Evolutionary conservation across 2,329 filamentous ascomycete genomes (phyloP).

Genomic region (Pseudogymnoascus pannorum): DNA sequence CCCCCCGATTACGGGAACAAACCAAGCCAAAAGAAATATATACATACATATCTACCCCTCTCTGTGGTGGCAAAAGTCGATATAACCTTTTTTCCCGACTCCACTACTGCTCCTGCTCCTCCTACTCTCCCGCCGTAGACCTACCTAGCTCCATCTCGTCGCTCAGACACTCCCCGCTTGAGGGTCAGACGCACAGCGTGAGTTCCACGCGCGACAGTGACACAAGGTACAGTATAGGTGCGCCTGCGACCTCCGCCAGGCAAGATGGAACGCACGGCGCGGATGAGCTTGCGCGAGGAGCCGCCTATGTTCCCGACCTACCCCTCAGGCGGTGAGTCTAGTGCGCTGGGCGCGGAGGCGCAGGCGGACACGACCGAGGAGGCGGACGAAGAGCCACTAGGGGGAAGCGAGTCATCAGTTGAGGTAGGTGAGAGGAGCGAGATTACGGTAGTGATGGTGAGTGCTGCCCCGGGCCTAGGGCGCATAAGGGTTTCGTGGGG

Average conservation of each 20-base stretch:
- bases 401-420: background rate
- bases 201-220: background rate
- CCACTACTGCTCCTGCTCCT: background rate
- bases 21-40: background rate
- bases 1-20: background rate
- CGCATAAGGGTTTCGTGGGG: background rate
- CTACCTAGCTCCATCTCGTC: background rate
- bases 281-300: background rate
- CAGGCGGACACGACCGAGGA: background rate
- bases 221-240: background rate
- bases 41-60: constrained; percentile 2
- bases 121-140: background rate
- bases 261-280: background rate
- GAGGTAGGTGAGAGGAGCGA: background rate
- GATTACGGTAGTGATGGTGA: background rate
- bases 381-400: background rate
- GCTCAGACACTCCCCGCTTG: background rate
- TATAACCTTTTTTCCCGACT: background rate
- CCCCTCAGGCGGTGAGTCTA: background rate
- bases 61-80: background rate
- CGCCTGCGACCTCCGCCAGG: background rate
- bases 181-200: background rate
- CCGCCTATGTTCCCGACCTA: background rate
- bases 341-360: background rate
- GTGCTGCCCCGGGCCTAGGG: background rate